These are phyloP conservation scores for Dothideomycetes sp. DNA, from an alignment of 2,329 filamentous ascomycete genomes.

Conservation along the genomic window DNA sequence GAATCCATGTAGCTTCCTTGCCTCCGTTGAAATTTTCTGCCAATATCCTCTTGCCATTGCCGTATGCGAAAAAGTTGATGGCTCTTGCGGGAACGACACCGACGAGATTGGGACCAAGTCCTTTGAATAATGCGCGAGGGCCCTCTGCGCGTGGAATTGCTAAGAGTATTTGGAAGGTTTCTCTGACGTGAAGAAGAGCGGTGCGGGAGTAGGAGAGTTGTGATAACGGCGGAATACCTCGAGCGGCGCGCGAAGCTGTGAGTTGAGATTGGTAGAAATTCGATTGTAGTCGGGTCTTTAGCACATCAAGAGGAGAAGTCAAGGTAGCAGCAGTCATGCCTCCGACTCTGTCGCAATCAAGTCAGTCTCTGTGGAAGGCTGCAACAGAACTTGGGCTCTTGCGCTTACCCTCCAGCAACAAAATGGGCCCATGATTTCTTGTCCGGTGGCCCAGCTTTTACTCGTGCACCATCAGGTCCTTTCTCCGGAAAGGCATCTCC, in stretches of 20 bases:
- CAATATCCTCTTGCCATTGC: conserved; percentile 79
- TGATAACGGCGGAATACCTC: conserved; percentile 43
- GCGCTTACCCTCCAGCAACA: conserved; percentile 69
- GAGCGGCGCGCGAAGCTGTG: conserved; percentile 54
- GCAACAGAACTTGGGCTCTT: neutral
- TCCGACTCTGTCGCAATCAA: conserved; percentile 52
- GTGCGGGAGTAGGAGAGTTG: conserved; percentile 57
- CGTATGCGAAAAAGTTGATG: conserved; percentile 92
- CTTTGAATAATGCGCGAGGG: conserved; percentile 82
- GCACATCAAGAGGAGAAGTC: conserved; percentile 87
- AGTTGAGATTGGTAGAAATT: conserved; percentile 89
- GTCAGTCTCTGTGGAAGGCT: conserved; percentile 3
- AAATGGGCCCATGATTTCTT: conserved; percentile 84
- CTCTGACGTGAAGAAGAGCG: conserved; percentile 64
- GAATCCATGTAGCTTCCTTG: conserved; percentile 63
- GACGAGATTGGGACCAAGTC: conserved; percentile 78
- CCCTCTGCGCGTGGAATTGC: conserved; percentile 76
- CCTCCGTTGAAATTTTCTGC: conserved; percentile 64
- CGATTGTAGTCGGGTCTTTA: conserved; percentile 87
- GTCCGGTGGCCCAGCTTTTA: conserved; percentile 35
- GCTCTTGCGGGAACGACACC: conserved; percentile 82
- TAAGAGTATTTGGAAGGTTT: conserved; percentile 77
- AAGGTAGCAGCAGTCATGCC: conserved; percentile 87
- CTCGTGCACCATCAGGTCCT: conserved; percentile 29
- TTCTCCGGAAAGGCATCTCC: conserved; percentile 46